phyloP scores from a whole-genome alignment of 441 rosid species.

The Croton setiger region DNA sequence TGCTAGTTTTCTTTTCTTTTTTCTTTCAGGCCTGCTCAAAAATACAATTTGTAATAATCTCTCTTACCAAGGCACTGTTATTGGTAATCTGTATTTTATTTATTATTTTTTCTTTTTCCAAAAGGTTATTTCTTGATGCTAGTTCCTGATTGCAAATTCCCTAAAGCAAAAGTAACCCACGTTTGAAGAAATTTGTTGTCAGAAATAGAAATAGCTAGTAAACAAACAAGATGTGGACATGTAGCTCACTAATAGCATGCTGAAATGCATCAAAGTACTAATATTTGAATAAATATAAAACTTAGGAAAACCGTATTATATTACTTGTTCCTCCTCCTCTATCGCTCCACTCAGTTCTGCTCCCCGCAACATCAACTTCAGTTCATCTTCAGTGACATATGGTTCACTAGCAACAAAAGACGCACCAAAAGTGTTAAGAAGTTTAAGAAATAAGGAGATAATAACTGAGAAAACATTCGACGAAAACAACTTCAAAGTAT shows the following conservation, averaged over 20 bases:
- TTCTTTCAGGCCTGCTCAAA: background rate
- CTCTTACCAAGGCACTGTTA: background rate
- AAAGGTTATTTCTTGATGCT: background rate
- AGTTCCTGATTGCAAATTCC: background rate
- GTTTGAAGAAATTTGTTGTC: background rate
- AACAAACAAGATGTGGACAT: background rate
- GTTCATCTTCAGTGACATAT: slow-evolving; percentile 96
- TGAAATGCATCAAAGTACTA: background rate
- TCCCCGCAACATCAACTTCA: slow-evolving; percentile 95
- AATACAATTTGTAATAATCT: background rate
- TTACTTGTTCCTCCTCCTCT: slow-evolving; percentile 99
- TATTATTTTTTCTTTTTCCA: background rate
- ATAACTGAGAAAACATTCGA: slow-evolving; percentile 3
- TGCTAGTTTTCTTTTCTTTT: background rate
- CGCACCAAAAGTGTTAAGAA: slow-evolving; percentile 2
- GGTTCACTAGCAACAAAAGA: slow-evolving; percentile 59
- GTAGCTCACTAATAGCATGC: background rate
- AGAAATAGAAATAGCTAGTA: background rate
- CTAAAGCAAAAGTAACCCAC: background rate
- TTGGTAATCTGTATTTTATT: background rate
- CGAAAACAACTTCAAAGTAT: slow-evolving; percentile 1
- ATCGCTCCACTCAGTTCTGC: slow-evolving; percentile 98
- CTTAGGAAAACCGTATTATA: slow-evolving; percentile 19
- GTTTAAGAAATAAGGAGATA: slow-evolving; percentile 2
- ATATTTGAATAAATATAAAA: background rate